Base-by-base conservation (phyloP, 2,329 filamentous ascomycete species). In the Gnomoniopsis sp. region DNA sequence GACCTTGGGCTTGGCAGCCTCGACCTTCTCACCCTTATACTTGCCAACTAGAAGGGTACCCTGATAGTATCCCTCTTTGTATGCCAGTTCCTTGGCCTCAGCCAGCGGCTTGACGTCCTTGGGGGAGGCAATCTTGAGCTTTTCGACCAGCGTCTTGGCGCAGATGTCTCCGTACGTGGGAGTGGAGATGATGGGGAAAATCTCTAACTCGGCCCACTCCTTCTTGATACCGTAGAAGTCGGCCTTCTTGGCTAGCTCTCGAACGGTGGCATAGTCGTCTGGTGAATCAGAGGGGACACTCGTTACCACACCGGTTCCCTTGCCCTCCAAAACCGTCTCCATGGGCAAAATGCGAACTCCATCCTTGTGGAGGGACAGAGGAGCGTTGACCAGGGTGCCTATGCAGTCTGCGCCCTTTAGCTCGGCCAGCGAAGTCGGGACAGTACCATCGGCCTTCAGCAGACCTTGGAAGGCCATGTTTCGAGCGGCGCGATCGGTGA, bases 51-150 rank as follows among this genome's bases (percentile, higher is more conserved):
- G 79, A 87, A 99, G 59, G 83, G 58, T 88, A 65, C 95, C 95
- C 77, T 96, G 92, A 79, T 99, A 99, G 79, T 91, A 98, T 17
- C 93, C 95, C 71, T 97, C 93, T 75, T 95, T 96, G 82, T 99
- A 99, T 0, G 95, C 93, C 65, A 96, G 79, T 66, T 98, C 93
- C 77, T 99, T 99, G 49, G 95, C 95, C 73, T 97, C 89, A 49
- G 90, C 89, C 49, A 99, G 86, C 75, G 93, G 89, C 71, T 90
- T 95, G 38, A 88, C 84, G 70, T 99, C 95, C 76, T 99, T 99
- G 62, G 95, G 93, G 14, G 93, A 98, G 64, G 91, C 88, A 70
- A 99, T 99, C 82, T 98, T 98, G 72, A 97, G 81, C 73, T 95
- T 87, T 79, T 97, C 91, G 55, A 96, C 89, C 60, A 99, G 79